Base-by-base conservation (phyloP, 805 yeast species). In the Starmera amethionina region DNA sequence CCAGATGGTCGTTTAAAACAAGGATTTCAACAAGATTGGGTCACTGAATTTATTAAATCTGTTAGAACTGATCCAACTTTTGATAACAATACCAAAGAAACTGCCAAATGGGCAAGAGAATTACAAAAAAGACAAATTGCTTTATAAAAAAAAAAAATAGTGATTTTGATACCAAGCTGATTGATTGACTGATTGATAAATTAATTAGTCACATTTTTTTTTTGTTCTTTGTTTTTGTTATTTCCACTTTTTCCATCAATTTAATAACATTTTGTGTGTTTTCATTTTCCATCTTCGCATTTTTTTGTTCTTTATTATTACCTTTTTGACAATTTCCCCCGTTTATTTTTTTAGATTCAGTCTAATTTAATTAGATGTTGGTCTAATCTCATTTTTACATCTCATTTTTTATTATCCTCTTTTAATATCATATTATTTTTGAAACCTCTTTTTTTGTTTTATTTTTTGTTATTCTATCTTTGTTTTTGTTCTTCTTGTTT, bases 71-170 rank as follows among this genome's bases (percentile, higher is more conserved):
- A 79, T 56, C 69, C 73, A 46, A 51, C 68, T 29, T 84, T 79
- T 56, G 67, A 77, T 30, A 76, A 74, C 51, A 64, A 71, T 41
- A 87, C 97, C 11, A 78, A 76, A 58, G 93, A 83, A 54, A 85
- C 96, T n/a, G 97, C 97, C 8, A 77, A 89, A 64, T 93, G 97
- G 97, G 97, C 98, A 13, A 76, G 93, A 50, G 96, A 84, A 54
- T 95, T 66, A 46, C 57, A 50, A 39, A 54, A 49, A 36, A 44
- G 41, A 37, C 58, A 52, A 42, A 32, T 48, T 35, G 40, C 25
- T 15, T 40, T 46, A 33, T 47, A 37, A 22, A 11, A 8, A 22
- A 22, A 37, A 22, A 11, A 8, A 22, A 22, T 8, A 22, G 25
- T 44, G 40, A 38, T 25, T 38, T 29, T 36, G 15, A 18, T 14